Base-by-base conservation (phyloP, 257 asterid genomes). In the Nemophila menziesii region DNA sequence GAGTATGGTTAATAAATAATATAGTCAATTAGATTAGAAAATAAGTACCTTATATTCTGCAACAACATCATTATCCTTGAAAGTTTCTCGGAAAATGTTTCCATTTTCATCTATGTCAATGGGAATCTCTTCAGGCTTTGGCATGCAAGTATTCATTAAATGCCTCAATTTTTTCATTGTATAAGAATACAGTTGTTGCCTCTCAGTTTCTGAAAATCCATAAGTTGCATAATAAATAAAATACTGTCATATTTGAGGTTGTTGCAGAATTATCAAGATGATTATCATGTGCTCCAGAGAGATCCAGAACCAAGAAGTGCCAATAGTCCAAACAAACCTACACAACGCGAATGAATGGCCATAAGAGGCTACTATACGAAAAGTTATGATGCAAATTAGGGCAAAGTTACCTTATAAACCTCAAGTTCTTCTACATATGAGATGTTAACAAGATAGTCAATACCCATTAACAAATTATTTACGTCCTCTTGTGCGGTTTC, bases 321-420 rank as follows among this genome's bases (percentile, higher is more conserved):
- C 97, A 87, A 62, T 84, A 87, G 62, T 87, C 97, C 72, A 87
- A 78, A 64, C 97, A 87, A 51, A 87, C 97, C 97, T 87, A 67
- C 16, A 58, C 65, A 43, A 19, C n/a, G n/a, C n/a, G n/a, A 17
- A 48, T 8, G 19, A 23, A 29, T 20, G 16, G 11, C 19, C 36
- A 33, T 21, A 17, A 42, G n/a, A n/a, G 44, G 38, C 24, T 13
- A 26, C 14, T n/a, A n/a, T n/a, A n/a, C n/a, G n/a, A n/a, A n/a
- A n/a, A n/a, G n/a, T n/a, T n/a, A n/a, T 11, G 14, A 1, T 17
- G 26, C 0, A 19, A 11, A 18, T 14, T 16, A 5, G 10, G 9
- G 19, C 16, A 52, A 8, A 29, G 20, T 49, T 73, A 87, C 97
- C 97, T 87, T 87, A 56, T 83, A 87, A 66, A 87, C 95, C 65